Base-by-base conservation (phyloP, 1,139 yeast genomes). In the Geotrichum reessii region DNA sequence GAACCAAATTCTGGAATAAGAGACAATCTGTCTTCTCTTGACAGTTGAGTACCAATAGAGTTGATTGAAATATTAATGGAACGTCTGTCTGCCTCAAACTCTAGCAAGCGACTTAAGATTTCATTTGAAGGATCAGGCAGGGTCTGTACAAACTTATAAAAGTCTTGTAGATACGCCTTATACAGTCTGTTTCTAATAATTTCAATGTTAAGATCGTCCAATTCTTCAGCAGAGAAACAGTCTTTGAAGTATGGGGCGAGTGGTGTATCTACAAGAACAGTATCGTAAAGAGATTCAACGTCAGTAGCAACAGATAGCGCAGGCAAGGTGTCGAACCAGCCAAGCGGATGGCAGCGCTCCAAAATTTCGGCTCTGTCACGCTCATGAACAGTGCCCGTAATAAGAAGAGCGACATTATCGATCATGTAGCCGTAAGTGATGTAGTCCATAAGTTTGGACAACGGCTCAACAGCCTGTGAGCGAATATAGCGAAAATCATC, bases 241-340 rank as follows among this genome's bases (percentile, higher is more conserved):
- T 87, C 89, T 71, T 90, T 87, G 78, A 95, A 93, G 74, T 92
- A 95, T 50, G 97, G 96, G 0, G 99, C 98, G 70, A 95, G 81
- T 11, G 99, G 99, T 9, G 99, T 93, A 74, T 95, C 99, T 60
- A 93, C 87, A 64, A 95, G 79, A n/a, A 95, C 99, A 1, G 96
- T 89, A 69, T 87, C 87, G 75, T 93, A 93, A 67, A 95, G 80
- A 47, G 95, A 85, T 68, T 91, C 97, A 61, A 93, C 84, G 73
- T 92, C 98, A 2, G 97, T 90, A 50, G 98, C 97, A 57, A 92
- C 95, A 9, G 95, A 84, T 63, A 95, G 79, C 0, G 99, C 93
- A 31, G 99, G 99, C 66, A 95, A 81, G 3, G 98, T 93, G 68
- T 93, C 99, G 71, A 95, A 95, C 97, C 97, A 91, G 50, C 99